Conservation (phyloP, 2,329 filamentous ascomycete genomes). For the Colletotrichum cordylinicola region DNA sequence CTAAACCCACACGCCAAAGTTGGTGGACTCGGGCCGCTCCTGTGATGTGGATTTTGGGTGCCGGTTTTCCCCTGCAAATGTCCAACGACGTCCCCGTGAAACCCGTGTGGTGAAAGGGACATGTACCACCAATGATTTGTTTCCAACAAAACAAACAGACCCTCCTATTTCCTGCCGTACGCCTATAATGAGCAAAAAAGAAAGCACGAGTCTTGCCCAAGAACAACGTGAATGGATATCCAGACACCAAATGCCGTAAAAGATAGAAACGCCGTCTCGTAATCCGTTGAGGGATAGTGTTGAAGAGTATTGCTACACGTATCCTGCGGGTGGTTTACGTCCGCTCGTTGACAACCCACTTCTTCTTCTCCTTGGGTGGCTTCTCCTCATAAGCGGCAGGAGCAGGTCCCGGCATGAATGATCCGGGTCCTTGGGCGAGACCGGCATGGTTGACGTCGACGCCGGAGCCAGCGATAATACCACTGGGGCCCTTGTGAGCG, state of each 20-base stretch:
- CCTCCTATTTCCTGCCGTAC: slow-evolving; percentile 8
- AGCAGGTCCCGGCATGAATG: slow-evolving; percentile 35
- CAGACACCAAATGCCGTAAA: slow-evolving; percentile 14
- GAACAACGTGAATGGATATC: slow-evolving; percentile 8
- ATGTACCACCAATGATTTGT: background rate
- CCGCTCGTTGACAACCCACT: slow-evolving; percentile 50
- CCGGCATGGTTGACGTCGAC: slow-evolving; percentile 26
- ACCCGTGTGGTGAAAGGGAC: background rate
- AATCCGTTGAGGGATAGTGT: slow-evolving; percentile 9
- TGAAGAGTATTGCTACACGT: background rate
- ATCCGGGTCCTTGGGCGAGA: slow-evolving; percentile 30
- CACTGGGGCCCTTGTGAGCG: slow-evolving; percentile 33
- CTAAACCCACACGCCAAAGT: background rate
- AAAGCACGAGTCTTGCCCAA: background rate
- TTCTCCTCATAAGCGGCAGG: slow-evolving; percentile 39
- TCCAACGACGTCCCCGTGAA: background rate
- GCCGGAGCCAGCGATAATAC: slow-evolving; percentile 36
- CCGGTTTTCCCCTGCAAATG: background rate
- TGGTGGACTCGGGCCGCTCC: background rate
- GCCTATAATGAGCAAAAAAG: background rate
- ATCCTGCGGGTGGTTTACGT: slow-evolving; percentile 35
- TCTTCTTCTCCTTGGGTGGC: slow-evolving; percentile 49
- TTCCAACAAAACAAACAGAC: background rate
- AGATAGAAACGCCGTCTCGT: slow-evolving; percentile 17
- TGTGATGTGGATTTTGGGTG: background rate